Evolutionary conservation across 768 basidiomycete species (phyloP), one percentile per base, ranked within the genome.

Genomic region (Termitomyces sp.): DNA sequence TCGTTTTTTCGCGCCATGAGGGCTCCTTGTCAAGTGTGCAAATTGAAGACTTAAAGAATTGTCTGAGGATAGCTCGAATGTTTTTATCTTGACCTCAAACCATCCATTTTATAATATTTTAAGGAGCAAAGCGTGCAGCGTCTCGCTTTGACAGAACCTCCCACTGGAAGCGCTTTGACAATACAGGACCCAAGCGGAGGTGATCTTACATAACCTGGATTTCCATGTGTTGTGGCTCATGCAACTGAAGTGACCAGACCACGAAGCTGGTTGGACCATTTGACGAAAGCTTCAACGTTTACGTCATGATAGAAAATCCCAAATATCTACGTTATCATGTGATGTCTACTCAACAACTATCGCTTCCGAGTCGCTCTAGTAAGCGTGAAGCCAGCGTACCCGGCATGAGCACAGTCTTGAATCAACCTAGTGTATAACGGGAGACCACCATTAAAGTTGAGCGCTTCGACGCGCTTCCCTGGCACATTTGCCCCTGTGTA

Each of bases 401-500:
- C 64, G 36, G 24, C 53, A 20, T 62, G 60, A 4, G 62, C 64
- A 26, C 61, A 47, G 20, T 65, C 62, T 8, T 56, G 53, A 31
- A 62, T 62, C 27, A 62, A 22, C 39, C 46, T 54, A 5, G 34
- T 59, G 50, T 68, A 68, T 32, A 59, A 24, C 0, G 63, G 59
- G 4, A 67, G 44, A 8, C 68, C 68, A 1, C 65, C 68, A 9
- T 64, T 63, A 24, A 66, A 68, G 47, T 60, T 67, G 37, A 67
- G 59, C 43, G 63, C 39, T 32, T 67, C 59, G 4, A 63, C 36
- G 18, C 29, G 56, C 46, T 69, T 69, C 9, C 66, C 64, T 7
- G 66, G 67, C 6, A 69, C 62, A 29, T 69, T 69, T 10, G 67
- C 60, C 4, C 67, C 68, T 4, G 42, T 65, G 53, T 67, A 69